Base-by-base conservation (phyloP, 208 protist species). In the Leishmania amazonensis region DNA sequence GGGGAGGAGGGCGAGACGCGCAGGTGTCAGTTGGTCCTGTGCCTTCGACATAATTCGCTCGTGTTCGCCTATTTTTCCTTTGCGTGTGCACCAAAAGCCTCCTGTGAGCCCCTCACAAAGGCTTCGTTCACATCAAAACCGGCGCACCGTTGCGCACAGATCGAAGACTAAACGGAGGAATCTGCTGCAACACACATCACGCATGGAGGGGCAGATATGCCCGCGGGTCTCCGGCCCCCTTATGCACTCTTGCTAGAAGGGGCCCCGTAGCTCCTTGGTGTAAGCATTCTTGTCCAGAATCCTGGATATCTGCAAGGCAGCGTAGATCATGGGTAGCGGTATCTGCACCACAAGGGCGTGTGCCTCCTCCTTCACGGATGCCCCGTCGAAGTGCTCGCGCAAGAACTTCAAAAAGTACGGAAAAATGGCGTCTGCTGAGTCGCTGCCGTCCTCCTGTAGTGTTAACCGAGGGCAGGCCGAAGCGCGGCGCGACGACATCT, bases 321-420 rank as follows among this genome's bases (percentile, higher is more conserved):
- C 91, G 68, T 91, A 87, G 9, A 97, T 85, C 70, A 89, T 90
- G 1, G 83, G 78, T 9, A 97, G 78, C 35, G 94, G 91, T 31
- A 97, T 85, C 28, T 88, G 77, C 51, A 97, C 85, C 38, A 95
- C 85, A 31, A 94, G 78, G 17, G 94, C 90, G 75, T 97, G 94
- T 9, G 81, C 68, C 72, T 97, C 94, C 72, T 88, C 77, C 35
- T 85, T 76, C 28, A 97, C 72, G 67, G 77, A 79, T 21, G 93
- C 89, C 28, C 90, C 90, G n/a, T 83, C 76, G 28, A 95, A 87
- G 70, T 93, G 91, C 81, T 97, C 92, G 19, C 80, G 78, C 40
- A 97, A 83, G 67, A 91, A 97, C 49, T 94, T 83, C 19, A 97
- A 77, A 60, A 97, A 93, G 78, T 93, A 90, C 5, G 89, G 88